Evolutionary conservation across 352 stramenopile genomes (phyloP).

Genomic region (Globisporangium emineosum): DNA sequence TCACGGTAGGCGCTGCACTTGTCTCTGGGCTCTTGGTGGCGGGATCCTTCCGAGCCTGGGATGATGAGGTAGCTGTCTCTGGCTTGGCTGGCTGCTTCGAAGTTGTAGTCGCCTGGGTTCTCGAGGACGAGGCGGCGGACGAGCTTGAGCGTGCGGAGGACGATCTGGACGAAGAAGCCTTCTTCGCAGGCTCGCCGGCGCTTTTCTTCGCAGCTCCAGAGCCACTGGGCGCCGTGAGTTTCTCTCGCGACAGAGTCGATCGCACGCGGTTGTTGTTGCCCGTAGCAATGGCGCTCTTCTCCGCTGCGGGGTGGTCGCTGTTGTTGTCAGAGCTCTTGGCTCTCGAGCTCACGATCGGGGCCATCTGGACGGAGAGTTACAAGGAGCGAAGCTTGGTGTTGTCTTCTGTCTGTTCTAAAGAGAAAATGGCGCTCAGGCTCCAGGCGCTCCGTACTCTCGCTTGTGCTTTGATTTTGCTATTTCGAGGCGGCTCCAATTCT

Average conservation of each 20-base stretch:
- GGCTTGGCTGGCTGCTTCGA: conserved; percentile 12
- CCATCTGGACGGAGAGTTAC: conserved; percentile 7
- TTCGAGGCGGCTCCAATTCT: neutral
- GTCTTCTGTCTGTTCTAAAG: neutral
- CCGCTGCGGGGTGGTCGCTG: conserved; percentile 6
- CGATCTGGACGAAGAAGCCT: neutral
- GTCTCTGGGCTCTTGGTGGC: conserved; percentile 15
- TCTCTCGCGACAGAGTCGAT: conserved; percentile 17
- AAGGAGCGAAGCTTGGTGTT: neutral
- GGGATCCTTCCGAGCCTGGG: conserved; percentile 14
- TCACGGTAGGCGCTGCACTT: neutral
- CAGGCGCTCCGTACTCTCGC: neutral
- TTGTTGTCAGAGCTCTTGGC: conserved; percentile 18
- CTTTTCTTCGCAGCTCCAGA: conserved; percentile 3
- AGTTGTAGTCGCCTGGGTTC: neutral
- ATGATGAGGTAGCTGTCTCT: neutral
- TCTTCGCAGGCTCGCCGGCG: conserved; percentile 9
- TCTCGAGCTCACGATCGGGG: conserved; percentile 15
- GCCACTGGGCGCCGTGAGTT: neutral
- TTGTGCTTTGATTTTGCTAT: neutral
- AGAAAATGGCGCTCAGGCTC: neutral
- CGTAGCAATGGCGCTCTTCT: no score
- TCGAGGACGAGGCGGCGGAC: conserved; percentile 8
- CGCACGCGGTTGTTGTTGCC: conserved; percentile 17
- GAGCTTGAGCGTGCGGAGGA: conserved; percentile 12